Base-by-base conservation (phyloP, 228 moss, liverwort and hornwort genomes). In the Sphagnum magellanicum region DNA sequence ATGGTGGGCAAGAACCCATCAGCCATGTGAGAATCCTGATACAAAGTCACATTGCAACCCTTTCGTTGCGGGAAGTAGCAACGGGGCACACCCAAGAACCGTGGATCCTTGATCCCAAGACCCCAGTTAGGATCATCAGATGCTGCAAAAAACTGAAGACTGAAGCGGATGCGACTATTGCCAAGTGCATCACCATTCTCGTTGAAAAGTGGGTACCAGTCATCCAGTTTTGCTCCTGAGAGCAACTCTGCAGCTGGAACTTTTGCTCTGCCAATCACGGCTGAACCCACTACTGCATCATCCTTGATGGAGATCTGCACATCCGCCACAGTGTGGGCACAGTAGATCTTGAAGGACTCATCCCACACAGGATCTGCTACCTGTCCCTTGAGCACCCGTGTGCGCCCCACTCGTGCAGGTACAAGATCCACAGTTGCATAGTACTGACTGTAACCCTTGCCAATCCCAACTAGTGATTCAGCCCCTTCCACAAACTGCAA, bases 1-100 rank as follows among this genome's bases (percentile, higher is more conserved):
- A 91, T 87, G 8, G 85, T 77, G 0, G 93, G 91, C 12, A 89
- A 61, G 70, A 85, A 91, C 15, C 72, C 74, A n/a, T 93, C 82
- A 0, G 76, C 71, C 91, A 91, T 89, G 65, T 93, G 91, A 2
- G 87, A 61, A 51, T 91, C 91, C 68, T 91, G 91, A 75, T 91
- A 93, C 0, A 93, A 72, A 14, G 78, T 87, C 49, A 93, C 79
- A 51, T 81, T 84, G 67, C 93, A 93, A 3, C 91, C 91, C 10
- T 69, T 80, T 8, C 87, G 68, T 71, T 89, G 91, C 6, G 87
- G 87, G 62, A 77, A 93, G 73, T 75, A 93, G 47, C 89, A 91
- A 72, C 85, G 82, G 0, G 83, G 93, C 1, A 91, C 87, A 55
- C 93, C 93, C 11, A 70, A 74, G 70, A 75, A 93, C 3, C 78